phyloP scores from a whole-genome alignment of 495 filamentous ascomycete species.

The Rhizodiscina lignyota region DNA sequence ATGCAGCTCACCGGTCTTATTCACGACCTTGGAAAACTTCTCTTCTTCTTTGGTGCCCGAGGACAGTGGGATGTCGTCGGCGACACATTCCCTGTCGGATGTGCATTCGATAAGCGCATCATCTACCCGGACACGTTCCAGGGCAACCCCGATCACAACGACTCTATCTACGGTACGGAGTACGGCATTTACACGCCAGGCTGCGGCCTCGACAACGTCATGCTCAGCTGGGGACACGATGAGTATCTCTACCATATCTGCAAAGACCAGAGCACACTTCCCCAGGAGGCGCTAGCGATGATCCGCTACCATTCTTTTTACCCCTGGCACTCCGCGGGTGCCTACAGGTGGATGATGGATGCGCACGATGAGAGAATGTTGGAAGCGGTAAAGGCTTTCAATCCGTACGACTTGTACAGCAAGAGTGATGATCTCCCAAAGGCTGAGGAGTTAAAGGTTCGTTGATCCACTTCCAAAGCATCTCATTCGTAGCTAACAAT shows the following conservation, averaged over 20 bases:
- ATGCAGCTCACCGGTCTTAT: conserved; percentile 84
- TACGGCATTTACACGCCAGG: conserved; percentile 62
- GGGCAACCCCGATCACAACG: conserved; percentile 48
- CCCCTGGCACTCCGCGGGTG: conserved; percentile 68
- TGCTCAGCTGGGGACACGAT: conserved; percentile 86
- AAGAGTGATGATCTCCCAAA: conserved; percentile 72
- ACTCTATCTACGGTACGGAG: conserved; percentile 52
- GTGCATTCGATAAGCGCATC: conserved; percentile 56
- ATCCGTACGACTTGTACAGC: conserved; percentile 82
- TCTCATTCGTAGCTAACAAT: conserved; percentile 4
- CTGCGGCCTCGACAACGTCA: conserved; percentile 67
- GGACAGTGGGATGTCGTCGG: conserved; percentile 91
- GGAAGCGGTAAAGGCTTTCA: conserved; percentile 69
- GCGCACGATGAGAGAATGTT: conserved; percentile 65
- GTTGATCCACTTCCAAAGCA: conserved; percentile 1
- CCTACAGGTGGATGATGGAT: conserved; percentile 66
- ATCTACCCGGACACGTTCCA: conserved; percentile 64
- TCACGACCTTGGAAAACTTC: conserved; percentile 76
- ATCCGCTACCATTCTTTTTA: conserved; percentile 85
- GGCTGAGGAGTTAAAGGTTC: conserved; percentile 53
- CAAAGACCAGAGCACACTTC: conserved; percentile 61
- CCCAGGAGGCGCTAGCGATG: conserved; percentile 72
- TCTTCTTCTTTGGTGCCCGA: conserved; percentile 65
- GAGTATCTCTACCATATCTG: conserved; percentile 79
- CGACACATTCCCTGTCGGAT: conserved; percentile 85